Base-by-base conservation (phyloP, 352 stramenopile species). In the Pythium phragmitis region DNA sequence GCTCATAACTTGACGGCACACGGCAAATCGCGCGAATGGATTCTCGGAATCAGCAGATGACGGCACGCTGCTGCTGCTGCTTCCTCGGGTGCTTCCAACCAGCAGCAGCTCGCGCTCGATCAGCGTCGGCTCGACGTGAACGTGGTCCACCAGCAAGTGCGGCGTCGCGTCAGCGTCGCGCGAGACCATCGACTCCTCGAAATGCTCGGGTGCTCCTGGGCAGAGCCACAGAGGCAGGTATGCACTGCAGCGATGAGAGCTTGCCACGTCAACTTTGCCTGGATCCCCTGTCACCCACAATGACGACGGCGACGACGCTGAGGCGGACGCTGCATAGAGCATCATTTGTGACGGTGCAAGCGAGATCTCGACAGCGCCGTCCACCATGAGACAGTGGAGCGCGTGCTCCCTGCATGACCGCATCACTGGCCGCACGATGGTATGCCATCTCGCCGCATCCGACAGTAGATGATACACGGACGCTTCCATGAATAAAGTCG, bases 401-500 rank as follows among this genome's bases (percentile, higher is more conserved):
- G 55, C 52, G 33, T 91, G 77, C 53, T 91, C 83, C 11, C 66
- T 74, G 49, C 76, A 88, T 8, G 68, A 65, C 1, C 69, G 70
- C 28, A 75, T 56, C 16, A 72, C 56, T 0, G 33, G 28, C 47
- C 71, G 65, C 3, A 89, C 68, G 12, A 49, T 17, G 14, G 41
- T 39, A 7, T 47, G 42, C 83, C 83, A 92, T 8, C 46, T 61
- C 0, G 45, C 7, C 2, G 60, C 21, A 4, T 82, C 70, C 3
- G 72, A 67, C 21, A 92, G 55, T 19, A 68, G 46, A 2, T 69
- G 70, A 37, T 85, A 89, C 42, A 84, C 75, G 16, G 46, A 69
- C 33, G 75, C 76, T 47, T 92, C 81, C 71, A 92, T 88, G 54
- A 86, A 92, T 12, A 92, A 65, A 5, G 79, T 92, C 0, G 56